Evolutionary conservation across 208 protist genomes (phyloP).

Genomic region (Strigomonas galati): DNA sequence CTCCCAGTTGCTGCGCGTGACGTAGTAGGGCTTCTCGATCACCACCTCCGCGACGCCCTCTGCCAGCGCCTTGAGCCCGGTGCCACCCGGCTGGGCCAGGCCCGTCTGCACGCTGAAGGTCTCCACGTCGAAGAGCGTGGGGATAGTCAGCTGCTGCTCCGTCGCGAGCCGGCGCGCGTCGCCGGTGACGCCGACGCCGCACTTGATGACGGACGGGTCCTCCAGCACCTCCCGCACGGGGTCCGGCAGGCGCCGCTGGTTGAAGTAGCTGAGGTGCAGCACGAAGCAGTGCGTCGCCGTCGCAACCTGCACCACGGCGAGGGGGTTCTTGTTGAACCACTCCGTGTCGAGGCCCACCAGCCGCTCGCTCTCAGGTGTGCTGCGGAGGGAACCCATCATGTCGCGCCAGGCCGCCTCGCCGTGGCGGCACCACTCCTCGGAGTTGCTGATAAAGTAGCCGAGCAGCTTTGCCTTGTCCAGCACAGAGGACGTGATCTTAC

Average conservation of each 20-base stretch:
- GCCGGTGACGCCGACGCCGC: constrained; percentile 39
- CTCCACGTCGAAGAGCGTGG: constrained; percentile 29
- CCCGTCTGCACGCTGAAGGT: constrained; percentile 27
- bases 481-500: neutral
- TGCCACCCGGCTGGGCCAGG: constrained; percentile 14
- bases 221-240: constrained; percentile 22
- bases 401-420: constrained; percentile 33
- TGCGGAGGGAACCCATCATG: constrained; percentile 30
- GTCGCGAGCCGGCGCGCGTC: constrained; percentile 32
- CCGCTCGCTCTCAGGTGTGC: constrained; percentile 17
- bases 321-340: constrained; percentile 46
- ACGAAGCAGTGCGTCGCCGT: constrained; percentile 62
- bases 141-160: constrained; percentile 27
- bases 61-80: constrained; percentile 31
- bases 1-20: constrained; percentile 64
- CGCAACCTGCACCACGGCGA: constrained; percentile 48
- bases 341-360: constrained; percentile 54
- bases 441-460: constrained; percentile 32
- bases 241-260: constrained; percentile 24
- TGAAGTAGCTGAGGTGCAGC: constrained; percentile 50
- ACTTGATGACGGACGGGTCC: constrained; percentile 40
- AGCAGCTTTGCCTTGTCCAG: constrained; percentile 17
- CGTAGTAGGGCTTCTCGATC: constrained; percentile 34
- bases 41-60: constrained; percentile 16
- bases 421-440: constrained; percentile 22